phyloP scores from a whole-genome alignment of 139 green algal species.

The Tetraselmis chui region DNA sequence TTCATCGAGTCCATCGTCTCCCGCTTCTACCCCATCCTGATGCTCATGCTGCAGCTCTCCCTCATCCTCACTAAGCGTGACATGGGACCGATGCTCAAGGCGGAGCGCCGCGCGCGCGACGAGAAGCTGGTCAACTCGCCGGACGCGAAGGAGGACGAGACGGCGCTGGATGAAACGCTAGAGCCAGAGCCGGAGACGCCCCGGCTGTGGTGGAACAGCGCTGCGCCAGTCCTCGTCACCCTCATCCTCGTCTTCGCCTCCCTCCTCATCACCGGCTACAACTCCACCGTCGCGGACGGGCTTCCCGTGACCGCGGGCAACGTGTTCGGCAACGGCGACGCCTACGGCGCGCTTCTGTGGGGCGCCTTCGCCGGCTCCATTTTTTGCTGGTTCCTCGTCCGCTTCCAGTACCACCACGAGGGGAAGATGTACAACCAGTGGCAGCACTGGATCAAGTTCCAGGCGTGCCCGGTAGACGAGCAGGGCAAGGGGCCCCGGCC shows the following conservation, averaged over 20 bases:
- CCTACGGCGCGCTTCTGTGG: conserved; percentile 13
- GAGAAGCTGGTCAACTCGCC: neutral
- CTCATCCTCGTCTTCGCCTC: conserved; percentile 15
- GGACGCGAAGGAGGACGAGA: neutral
- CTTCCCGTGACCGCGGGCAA: conserved; percentile 9
- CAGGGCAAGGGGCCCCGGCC: too few species aligned
- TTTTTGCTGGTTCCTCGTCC: conserved; percentile 9
- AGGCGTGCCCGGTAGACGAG: too few species aligned
- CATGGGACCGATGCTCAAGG: conserved; percentile 14
- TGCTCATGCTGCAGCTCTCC: too few species aligned
- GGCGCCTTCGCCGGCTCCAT: conserved; percentile 10
- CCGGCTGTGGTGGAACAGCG: conserved; percentile 8
- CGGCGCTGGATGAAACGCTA: conserved; percentile 10
- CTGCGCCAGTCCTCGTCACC: conserved; percentile 5
- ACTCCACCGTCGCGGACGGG: conserved; percentile 7
- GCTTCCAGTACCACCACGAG: conserved; percentile 11
- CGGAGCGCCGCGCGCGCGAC: conserved; percentile 10
- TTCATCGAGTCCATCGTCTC: conserved; percentile 12
- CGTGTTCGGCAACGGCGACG: conserved; percentile 21
- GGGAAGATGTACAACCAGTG: conserved; percentile 4
- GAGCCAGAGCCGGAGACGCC: conserved; percentile 9
- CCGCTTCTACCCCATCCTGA: conserved; percentile 18
- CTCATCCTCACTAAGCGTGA: conserved; percentile 17
- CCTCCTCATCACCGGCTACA: too few species aligned
- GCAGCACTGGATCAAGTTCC: conserved; percentile 10